Base-by-base conservation (phyloP, 1,284 basidiomycete species). In the Boletus mariae region DNA sequence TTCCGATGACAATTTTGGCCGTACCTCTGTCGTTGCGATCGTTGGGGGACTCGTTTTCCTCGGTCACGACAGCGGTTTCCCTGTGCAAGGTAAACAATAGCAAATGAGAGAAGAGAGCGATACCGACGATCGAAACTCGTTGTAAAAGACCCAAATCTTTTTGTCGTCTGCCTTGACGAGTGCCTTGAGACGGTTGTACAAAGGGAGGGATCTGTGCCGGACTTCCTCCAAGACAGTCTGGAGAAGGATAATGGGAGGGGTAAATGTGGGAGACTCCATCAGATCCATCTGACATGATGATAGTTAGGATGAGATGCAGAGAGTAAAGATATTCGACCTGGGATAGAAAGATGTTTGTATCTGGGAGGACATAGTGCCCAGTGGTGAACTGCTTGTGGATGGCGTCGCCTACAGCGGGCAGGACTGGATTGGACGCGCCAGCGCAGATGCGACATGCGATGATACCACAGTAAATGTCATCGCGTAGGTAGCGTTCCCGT, bases 211-310 rank as follows among this genome's bases (percentile, higher is more conserved):
- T 28, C 96, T 83, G 71, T 99, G 96, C 52, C 96, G 80, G 54
- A 98, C 94, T 80, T 99, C 97, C 61, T 97, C 92, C 47, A 98
- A 76, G 1, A 98, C 94, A 0, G 96, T 99, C 71, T 99, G 97
- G 1, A 98, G 81, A 11, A 99, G 76, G 49, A 99, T 87, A 51
- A 97, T 83, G 0, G 92, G 90, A 0, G 90, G 76, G 0, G 74
- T 78, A 58, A 97, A 92, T 1, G 86, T 73, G 5, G 75, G 69
- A 0, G 90, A 89, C 66, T 93, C 89, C 41, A 98, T 76, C 47
- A 97, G 76, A 71, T 98, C 95, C 88, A 98, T 96, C 90, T 97
- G 68, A 52, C 47, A 37, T 4, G 29, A 6, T 31, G 1, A 11
- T 10, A 20, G 49, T 53, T 2, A 60, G 58, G 2, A 34, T 10